These are phyloP conservation scores for Kregervanrija delftensis DNA, from an alignment of 805 yeast species.

Conservation along the genomic window DNA sequence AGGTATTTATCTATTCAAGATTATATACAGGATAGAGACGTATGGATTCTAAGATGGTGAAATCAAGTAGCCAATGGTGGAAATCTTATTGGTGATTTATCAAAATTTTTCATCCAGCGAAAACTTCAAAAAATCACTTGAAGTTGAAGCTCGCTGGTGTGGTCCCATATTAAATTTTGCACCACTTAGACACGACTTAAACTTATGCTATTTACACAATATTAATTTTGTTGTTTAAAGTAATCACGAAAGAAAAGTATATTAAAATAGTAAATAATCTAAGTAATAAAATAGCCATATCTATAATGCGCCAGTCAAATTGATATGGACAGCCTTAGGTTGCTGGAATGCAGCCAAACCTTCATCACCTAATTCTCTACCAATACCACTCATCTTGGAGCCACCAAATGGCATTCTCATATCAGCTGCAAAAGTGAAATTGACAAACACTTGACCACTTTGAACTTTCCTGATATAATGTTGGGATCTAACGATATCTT, in stretches of 20 bases:
- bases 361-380: constrained; percentile 88
- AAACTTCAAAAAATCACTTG: no score
- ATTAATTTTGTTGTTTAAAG: background rate
- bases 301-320: constrained; percentile 24
- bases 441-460: constrained; percentile 90
- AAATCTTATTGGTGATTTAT: no score
- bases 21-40: no score
- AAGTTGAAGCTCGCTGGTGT: no score
- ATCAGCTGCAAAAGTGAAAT: constrained; percentile 86
- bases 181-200: no score
- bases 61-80: no score
- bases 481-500: constrained; percentile 65
- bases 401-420: constrained; percentile 91
- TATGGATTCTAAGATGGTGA: no score
- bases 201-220: background rate
- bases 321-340: constrained; percentile 71
- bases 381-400: constrained; percentile 82
- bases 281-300: background rate
- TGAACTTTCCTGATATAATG: constrained; percentile 66
- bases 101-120: no score
- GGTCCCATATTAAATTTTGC: no score
- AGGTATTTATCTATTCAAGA: no score
- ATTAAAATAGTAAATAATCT: no score
- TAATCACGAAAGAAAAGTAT: no score
- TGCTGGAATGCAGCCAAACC: constrained; percentile 83